A percentile compares a stretch with the other conserved stretches of the same genome.
phyloP scores from a whole-genome alignment of 208 protist genomes.

The Acanthamoeba healyi region DNA sequence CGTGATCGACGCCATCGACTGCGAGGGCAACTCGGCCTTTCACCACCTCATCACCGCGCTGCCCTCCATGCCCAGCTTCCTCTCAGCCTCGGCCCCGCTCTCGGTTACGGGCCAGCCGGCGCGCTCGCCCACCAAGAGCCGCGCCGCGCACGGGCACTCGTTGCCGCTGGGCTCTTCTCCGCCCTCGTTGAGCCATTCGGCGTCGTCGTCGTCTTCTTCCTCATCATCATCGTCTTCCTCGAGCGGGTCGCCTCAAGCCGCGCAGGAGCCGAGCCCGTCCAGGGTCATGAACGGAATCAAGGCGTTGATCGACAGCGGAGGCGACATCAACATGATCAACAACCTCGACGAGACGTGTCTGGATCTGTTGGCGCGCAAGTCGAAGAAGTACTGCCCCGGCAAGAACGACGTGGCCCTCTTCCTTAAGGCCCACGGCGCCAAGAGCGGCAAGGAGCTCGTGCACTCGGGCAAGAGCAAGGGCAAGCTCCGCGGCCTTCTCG shows the following conservation, averaged over 20 bases:
- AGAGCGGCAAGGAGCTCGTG: slow-evolving; percentile 46
- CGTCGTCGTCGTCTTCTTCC: neutral
- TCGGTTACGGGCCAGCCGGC: neutral
- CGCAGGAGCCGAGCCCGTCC: neutral
- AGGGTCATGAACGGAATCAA: slow-evolving; percentile 30
- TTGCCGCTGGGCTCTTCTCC: neutral
- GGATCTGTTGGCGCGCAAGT: slow-evolving; percentile 44
- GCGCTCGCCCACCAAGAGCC: slow-evolving; percentile 15
- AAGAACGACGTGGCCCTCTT: neutral
- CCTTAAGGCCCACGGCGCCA: slow-evolving; percentile 36
- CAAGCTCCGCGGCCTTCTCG: slow-evolving; percentile 29
- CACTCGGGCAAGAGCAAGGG: slow-evolving; percentile 36
- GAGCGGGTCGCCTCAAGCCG: neutral
- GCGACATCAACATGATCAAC: slow-evolving; percentile 61
- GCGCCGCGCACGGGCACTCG: neutral
- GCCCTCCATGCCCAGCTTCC: neutral
- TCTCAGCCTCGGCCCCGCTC: neutral
- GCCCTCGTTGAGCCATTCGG: neutral
- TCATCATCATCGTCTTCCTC: neutral
- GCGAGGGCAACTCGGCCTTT: slow-evolving; percentile 30
- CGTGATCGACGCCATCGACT: slow-evolving; percentile 2
- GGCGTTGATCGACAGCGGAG: neutral
- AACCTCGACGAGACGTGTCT: slow-evolving; percentile 27
- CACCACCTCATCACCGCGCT: slow-evolving; percentile 18
- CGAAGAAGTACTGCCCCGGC: slow-evolving; percentile 50